Conservation (phyloP, 352 stramenopile genomes). For the Phytophthora vignae region DNA sequence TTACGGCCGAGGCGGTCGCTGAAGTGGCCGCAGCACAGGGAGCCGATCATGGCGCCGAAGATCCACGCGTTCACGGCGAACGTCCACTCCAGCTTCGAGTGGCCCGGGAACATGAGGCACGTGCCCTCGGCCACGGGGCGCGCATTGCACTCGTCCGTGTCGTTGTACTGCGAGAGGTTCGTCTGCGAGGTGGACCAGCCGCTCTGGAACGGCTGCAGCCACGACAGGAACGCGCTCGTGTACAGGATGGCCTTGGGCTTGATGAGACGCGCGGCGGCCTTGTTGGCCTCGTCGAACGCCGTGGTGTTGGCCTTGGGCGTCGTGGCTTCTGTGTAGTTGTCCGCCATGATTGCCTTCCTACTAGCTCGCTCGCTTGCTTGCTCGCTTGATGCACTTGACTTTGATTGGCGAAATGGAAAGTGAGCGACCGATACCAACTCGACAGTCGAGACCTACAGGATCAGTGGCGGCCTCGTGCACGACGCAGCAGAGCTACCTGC, state of each 20-base stretch:
- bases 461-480: neutral
- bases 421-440: constrained; percentile 7
- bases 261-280: constrained; percentile 14
- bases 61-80: constrained; percentile 29
- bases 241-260: constrained; percentile 22
- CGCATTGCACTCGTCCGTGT: constrained; percentile 8
- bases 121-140: constrained; percentile 21
- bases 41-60: constrained; percentile 30
- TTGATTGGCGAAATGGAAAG: constrained; percentile 19
- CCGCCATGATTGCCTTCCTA: constrained; percentile 3
- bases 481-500: neutral
- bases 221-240: constrained; percentile 32
- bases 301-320: constrained; percentile 10
- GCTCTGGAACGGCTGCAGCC: constrained; percentile 55
- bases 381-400: constrained; percentile 15
- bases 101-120: constrained; percentile 2
- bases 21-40: constrained; percentile 43
- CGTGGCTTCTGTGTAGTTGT: constrained; percentile 23
- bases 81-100: neutral
- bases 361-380: constrained; percentile 4
- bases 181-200: constrained; percentile 44
- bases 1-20: constrained; percentile 37
- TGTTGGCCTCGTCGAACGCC: constrained; percentile 24
- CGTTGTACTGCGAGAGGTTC: constrained; percentile 15
- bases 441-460: neutral